phyloP scores from a whole-genome alignment of 2,329 filamentous ascomycete genomes.

The Rutstroemia sydowiana region DNA sequence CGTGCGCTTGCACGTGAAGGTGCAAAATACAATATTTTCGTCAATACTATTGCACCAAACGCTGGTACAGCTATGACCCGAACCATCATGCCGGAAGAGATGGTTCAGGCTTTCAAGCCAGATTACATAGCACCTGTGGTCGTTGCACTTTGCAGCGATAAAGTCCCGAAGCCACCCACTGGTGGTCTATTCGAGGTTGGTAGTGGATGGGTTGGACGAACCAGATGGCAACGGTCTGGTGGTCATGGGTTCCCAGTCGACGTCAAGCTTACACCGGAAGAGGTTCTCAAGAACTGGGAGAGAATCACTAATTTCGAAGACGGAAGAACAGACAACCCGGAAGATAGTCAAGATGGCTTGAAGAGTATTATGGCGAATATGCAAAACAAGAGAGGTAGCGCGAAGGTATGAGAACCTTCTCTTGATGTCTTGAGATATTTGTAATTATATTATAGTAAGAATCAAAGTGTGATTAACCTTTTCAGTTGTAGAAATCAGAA shows the following conservation, averaged over 20 bases:
- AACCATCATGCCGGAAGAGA: constrained; percentile 90
- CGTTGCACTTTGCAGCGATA: constrained; percentile 75
- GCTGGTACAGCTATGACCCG: constrained; percentile 93
- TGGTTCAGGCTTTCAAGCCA: constrained; percentile 98
- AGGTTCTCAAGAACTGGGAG: constrained; percentile 67
- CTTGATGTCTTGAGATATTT: neutral
- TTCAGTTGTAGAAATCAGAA: constrained; percentile 24
- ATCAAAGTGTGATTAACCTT: constrained; percentile 24
- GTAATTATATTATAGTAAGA: constrained; percentile 21
- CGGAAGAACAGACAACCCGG: constrained; percentile 78
- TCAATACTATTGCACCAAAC: constrained; percentile 97
- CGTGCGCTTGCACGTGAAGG: constrained; percentile 89
- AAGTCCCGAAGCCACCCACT: constrained; percentile 75
- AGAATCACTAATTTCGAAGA: constrained; percentile 83
- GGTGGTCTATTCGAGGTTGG: constrained; percentile 91
- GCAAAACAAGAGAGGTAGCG: constrained; percentile 58
- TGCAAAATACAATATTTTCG: constrained; percentile 93
- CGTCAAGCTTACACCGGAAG: constrained; percentile 75
- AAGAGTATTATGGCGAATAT: constrained; percentile 79
- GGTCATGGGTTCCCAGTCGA: constrained; percentile 90
- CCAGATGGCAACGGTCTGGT: constrained; percentile 88
- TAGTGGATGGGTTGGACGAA: constrained; percentile 85
- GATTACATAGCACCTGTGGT: constrained; percentile 96
- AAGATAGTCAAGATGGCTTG: constrained; percentile 67
- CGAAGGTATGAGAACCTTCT: constrained; percentile 47